Evolutionary conservation across 345 rosid genomes (phyloP).

Genomic region (Salix caprea): DNA sequence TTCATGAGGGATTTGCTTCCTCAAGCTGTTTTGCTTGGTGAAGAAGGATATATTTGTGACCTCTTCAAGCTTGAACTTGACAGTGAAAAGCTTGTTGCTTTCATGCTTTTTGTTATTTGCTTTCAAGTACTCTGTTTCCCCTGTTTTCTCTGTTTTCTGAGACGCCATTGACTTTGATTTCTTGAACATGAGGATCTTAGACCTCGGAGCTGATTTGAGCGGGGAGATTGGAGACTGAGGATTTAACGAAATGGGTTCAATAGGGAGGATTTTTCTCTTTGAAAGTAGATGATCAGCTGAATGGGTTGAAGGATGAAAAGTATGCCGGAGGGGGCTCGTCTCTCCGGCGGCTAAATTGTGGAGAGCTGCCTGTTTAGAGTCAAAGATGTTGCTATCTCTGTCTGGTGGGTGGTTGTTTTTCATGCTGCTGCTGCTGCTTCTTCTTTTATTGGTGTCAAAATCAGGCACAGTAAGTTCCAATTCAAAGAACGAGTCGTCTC

Average conservation of each 20-base stretch:
- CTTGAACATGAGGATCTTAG: slow-evolving; percentile 49
- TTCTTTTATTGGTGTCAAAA: slow-evolving; percentile 20
- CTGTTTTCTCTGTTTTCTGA: slow-evolving; percentile 10
- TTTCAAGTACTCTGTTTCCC: slow-evolving; percentile 9
- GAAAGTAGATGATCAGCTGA: slow-evolving; percentile 40
- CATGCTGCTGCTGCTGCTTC: neutral
- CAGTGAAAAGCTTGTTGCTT: slow-evolving; percentile 28
- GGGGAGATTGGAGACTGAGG: slow-evolving; percentile 61
- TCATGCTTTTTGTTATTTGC: slow-evolving; percentile 21
- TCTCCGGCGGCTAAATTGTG: neutral
- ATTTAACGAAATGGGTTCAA: slow-evolving; percentile 40
- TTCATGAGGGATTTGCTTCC: slow-evolving; percentile 10
- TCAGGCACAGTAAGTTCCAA: slow-evolving; percentile 64
- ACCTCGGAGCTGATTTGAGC: slow-evolving; percentile 60
- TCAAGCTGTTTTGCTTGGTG: slow-evolving; percentile 32
- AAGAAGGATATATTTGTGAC: slow-evolving; percentile 20
- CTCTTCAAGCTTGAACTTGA: slow-evolving; percentile 45
- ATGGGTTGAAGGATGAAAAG: slow-evolving; percentile 19
- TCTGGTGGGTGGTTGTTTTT: slow-evolving; percentile 2
- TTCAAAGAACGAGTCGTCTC: slow-evolving; percentile 86
- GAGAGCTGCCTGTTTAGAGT: slow-evolving; percentile 13
- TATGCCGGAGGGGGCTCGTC: slow-evolving; percentile 15
- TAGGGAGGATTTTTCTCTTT: slow-evolving; percentile 69
- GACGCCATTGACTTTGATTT: slow-evolving; percentile 45
- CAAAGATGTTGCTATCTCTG: slow-evolving; percentile 13